Percentiles rank a stretch among this genome's conserved stretches.
These are phyloP conservation scores for Triangularia verruculosa DNA, from an alignment of 2,329 filamentous ascomycete species.

Conservation along the genomic window DNA sequence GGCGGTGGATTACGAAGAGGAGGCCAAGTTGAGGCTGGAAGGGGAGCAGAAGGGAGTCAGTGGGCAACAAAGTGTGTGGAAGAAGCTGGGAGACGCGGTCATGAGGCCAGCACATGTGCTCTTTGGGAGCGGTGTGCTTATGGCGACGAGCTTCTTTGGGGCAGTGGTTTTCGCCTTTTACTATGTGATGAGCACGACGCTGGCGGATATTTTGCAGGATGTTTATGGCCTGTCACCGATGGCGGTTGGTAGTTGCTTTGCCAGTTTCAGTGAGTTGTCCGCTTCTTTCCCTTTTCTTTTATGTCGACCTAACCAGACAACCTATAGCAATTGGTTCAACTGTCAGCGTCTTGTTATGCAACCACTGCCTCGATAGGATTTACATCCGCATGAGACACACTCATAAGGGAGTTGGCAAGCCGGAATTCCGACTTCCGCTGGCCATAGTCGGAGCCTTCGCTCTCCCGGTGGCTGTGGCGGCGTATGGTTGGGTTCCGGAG, in stretches of 20 bases:
- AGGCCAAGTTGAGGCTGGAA: conserved; percentile 2
- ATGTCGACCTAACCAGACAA: not conserved
- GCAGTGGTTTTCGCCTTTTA: conserved; percentile 50
- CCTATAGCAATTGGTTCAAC: conserved; percentile 48
- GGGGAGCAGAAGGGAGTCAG: conserved; percentile 1
- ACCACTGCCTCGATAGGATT: conserved; percentile 50
- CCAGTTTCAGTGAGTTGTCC: conserved; percentile 49
- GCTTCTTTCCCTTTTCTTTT: not conserved
- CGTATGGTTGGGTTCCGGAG: conserved; percentile 53
- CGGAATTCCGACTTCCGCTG: conserved; percentile 55
- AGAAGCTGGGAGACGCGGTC: conserved; percentile 40
- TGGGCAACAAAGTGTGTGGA: conserved; percentile 16
- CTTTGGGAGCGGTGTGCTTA: conserved; percentile 49
- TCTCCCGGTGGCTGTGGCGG: conserved; percentile 43
- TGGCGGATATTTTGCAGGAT: conserved; percentile 48
- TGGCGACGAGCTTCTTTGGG: conserved; percentile 45
- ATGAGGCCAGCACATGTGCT: conserved; percentile 44
- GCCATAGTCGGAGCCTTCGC: conserved; percentile 44
- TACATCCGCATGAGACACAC: conserved; percentile 47
- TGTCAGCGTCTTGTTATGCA: conserved; percentile 48
- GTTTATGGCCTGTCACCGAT: conserved; percentile 50
- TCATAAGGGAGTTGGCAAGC: conserved; percentile 41
- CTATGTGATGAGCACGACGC: conserved; percentile 53
- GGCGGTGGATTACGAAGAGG: conserved; percentile 29
- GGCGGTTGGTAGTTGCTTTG: conserved; percentile 50